Percentiles rank a stretch among this genome's conserved stretches.
phyloP scores from a whole-genome alignment of 192 early-diverging fungal species.

The Coemansia asiatica region DNA sequence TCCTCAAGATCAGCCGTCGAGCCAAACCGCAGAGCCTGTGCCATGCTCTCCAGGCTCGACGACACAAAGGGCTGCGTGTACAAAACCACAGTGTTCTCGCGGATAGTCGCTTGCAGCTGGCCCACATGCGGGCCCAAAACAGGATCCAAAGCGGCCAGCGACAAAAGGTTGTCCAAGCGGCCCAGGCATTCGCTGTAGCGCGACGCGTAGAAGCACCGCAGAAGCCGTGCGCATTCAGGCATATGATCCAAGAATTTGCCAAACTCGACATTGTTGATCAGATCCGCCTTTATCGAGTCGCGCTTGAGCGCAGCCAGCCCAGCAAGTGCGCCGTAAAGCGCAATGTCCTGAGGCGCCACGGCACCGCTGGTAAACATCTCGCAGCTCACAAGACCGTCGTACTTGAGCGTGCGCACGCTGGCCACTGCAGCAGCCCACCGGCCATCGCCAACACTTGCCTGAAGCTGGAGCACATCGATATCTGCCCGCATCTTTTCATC shows the following conservation, averaged over 20 bases:
- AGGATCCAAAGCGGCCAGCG: conserved; percentile 34
- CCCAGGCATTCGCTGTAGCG: conserved; percentile 33
- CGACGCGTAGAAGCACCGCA: conserved; percentile 33
- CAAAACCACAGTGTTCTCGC: conserved; percentile 42
- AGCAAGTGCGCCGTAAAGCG: conserved; percentile 45
- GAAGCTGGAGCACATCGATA: conserved; percentile 27
- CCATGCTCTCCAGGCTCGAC: conserved; percentile 33
- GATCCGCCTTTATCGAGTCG: conserved; percentile 22
- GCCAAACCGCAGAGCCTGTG: conserved; percentile 25
- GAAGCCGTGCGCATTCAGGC: conserved; percentile 37
- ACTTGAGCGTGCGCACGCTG: conserved; percentile 7
- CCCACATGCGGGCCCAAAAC: conserved; percentile 28
- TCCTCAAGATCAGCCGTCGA: conserved; percentile 29
- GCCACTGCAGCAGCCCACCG: conserved; percentile 25
- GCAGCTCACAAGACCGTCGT: conserved; percentile 1
- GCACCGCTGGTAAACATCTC: conserved; percentile 17
- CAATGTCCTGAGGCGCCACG: conserved; percentile 31
- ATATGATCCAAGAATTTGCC: conserved; percentile 43
- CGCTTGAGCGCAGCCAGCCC: conserved; percentile 32
- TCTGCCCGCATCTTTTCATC: background rate
- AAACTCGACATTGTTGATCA: conserved; percentile 31
- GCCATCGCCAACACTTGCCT: conserved; percentile 33
- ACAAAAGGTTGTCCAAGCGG: conserved; percentile 21
- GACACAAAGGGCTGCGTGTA: conserved; percentile 47
- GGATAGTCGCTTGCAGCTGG: conserved; percentile 14